These are phyloP conservation scores for Microdochium trichocladiopsis DNA, from an alignment of 2,329 filamentous ascomycete genomes.

Conservation along the genomic window DNA sequence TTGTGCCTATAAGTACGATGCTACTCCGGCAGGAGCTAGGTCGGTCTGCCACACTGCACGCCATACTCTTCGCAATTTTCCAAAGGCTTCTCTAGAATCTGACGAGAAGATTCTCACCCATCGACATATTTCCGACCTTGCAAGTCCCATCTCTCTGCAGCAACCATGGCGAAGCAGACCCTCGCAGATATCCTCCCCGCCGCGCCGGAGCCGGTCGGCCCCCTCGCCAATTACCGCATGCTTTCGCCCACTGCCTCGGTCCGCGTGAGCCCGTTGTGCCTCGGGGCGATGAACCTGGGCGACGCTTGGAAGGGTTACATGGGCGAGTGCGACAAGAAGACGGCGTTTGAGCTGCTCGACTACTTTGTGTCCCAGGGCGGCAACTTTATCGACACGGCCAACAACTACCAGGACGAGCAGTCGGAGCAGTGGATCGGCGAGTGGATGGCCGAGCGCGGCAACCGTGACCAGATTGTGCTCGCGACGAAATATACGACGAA, in stretches of 20 bases:
- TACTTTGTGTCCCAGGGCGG: conserved; percentile 49
- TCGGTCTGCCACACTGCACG: no score
- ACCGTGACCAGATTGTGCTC: conserved; percentile 45
- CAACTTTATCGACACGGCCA: conserved; percentile 63
- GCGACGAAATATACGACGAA: conserved; percentile 50
- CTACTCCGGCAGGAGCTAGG: no score
- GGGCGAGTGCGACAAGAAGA: conserved; percentile 47
- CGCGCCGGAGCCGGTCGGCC: conserved; percentile 34
- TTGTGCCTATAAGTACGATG: no score
- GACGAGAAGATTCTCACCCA: no score
- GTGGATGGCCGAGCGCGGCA: conserved; percentile 41
- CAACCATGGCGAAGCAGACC: neutral
- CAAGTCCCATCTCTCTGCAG: no score
- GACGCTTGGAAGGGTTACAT: conserved; percentile 34
- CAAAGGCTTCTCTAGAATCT: neutral
- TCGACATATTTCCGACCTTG: no score
- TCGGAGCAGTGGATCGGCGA: conserved; percentile 52
- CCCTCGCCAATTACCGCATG: conserved; percentile 44
- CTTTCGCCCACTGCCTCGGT: conserved; percentile 42
- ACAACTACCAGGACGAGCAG: conserved; percentile 50
- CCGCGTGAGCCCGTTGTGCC: conserved; percentile 42
- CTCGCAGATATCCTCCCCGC: neutral
- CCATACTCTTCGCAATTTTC: no score
- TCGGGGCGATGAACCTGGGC: conserved; percentile 48
- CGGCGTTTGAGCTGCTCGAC: conserved; percentile 50